phyloP scores from a whole-genome alignment of 2,329 filamentous ascomycete species.

The Zasmidium citrigriseum region DNA sequence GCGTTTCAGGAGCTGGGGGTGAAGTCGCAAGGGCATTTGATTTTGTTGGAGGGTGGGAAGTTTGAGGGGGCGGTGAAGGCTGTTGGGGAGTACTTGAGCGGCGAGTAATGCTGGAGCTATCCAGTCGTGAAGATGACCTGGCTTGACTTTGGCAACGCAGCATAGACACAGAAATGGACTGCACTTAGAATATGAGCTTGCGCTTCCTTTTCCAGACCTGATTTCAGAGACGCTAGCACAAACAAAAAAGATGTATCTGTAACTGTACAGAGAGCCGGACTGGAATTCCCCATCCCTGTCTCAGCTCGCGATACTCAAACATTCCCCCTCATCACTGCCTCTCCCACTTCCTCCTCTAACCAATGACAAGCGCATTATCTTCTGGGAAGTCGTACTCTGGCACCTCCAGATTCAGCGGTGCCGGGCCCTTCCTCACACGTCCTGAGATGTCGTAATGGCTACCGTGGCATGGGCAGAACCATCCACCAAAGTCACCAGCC shows the following conservation, averaged over 20 bases:
- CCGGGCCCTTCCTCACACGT: constrained; percentile 95
- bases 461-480: constrained; percentile 99
- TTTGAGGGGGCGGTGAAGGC: constrained; percentile 76
- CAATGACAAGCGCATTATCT: constrained; percentile 85
- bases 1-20: constrained; percentile 94
- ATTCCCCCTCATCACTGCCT: not conserved
- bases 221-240: constrained; percentile 7
- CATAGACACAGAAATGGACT: too few species aligned
- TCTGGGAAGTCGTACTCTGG: constrained; percentile 90
- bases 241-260: constrained; percentile 15
- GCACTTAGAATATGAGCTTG: not conserved
- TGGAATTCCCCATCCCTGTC: constrained; percentile 4
- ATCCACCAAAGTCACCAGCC: constrained; percentile 95
- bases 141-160: too few species aligned
- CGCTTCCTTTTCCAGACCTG: constrained; percentile 8
- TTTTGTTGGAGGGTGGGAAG: constrained; percentile 78
- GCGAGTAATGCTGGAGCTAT: constrained; percentile 7
- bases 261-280: constrained; percentile 12
- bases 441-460: constrained; percentile 99
- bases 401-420: constrained; percentile 95
- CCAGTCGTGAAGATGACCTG: too few species aligned
- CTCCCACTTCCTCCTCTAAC: constrained; percentile 60
- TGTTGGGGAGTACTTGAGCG: constrained; percentile 69
- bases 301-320: not conserved
- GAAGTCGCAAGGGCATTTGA: constrained; percentile 78